Evolutionary conservation across 495 filamentous ascomycete species (phyloP), one percentile per base, ranked within the genome.

Genomic region (Thozetella sp.): DNA sequence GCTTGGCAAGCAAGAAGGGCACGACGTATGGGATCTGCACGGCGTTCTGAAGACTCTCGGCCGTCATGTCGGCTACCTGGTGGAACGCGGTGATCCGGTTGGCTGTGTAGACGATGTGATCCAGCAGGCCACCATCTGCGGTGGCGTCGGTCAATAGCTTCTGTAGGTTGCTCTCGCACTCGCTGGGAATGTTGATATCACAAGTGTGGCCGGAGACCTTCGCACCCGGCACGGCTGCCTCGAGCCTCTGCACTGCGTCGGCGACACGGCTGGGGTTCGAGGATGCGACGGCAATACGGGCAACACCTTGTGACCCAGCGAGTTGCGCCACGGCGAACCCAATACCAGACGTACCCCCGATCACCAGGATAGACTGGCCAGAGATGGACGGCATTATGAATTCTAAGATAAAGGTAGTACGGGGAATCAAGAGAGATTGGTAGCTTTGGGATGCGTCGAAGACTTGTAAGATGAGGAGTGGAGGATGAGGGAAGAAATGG

Each of bases 21-120:
- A 69, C 78, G 40, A 83, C 65, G 63, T 81, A 77, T 0, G 80
- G 75, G 20, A 87, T 70, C 24, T 76, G 76, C 19, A 68, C 67
- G 2, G 69, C 66, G 2, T 67, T 52, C 12, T 75, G 60, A 45
- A 84, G 67, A 48, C 65, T 53, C 1, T 69, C 67, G 22, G 74
- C 55, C 0, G 66, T 70, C 2, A 74, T 55, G n/a, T 80, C 72
- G 1, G 64, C 22, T 4, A 84, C 30, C n/a, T n/a, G n/a, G 19
- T 74, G 72, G 0, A 62, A 60, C 13, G 74, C 54, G 15, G 65
- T 55, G 0, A 77, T 64, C 0, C 56, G 55, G 25, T 80, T 83
- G 0, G 85, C 84, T 0, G 84, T 87, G 72, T 76, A 84, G 51
- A 82, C 76, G 46, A 88, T 69, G 59, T 88, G 86, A 62, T 88